These are phyloP conservation scores for Hyaloperonospora brassicae DNA, from an alignment of 352 stramenopile genomes.

Conservation along the genomic window DNA sequence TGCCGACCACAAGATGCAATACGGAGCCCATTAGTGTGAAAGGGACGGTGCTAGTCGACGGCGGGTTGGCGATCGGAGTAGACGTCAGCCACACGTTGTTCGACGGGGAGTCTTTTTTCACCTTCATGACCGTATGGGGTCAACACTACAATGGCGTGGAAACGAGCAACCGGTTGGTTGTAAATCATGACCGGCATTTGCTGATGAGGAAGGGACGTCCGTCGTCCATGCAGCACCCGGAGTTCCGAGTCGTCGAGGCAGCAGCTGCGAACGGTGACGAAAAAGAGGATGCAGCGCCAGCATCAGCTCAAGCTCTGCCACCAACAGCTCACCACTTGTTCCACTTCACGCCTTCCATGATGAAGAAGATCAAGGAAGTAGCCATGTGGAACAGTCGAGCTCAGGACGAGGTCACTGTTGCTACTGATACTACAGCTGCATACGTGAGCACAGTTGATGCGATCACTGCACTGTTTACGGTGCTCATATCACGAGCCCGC, in stretches of 20 bases:
- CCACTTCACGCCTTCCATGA: conserved; percentile 33
- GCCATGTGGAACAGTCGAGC: conserved; percentile 7
- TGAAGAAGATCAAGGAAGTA: conserved; percentile 35
- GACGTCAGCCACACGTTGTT: conserved; percentile 39
- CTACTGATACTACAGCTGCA: neutral
- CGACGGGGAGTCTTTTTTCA: conserved; percentile 47
- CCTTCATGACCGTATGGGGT: conserved; percentile 54
- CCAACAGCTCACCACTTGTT: conserved; percentile 38
- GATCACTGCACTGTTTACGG: conserved; percentile 32
- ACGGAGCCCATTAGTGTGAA: conserved; percentile 31
- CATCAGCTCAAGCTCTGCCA: conserved; percentile 7
- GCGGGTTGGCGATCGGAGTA: conserved; percentile 38
- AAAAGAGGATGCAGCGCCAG: neutral
- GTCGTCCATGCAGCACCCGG: conserved; percentile 29
- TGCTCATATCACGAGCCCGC: conserved; percentile 42
- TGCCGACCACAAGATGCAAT: conserved; percentile 15
- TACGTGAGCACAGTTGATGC: conserved; percentile 52
- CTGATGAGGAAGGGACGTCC: conserved; percentile 14
- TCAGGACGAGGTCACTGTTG: neutral
- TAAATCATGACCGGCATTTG: conserved; percentile 40
- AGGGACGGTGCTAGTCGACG: conserved; percentile 36
- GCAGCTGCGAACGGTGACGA: neutral
- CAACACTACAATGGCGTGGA: conserved; percentile 37
- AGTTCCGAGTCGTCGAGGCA: conserved; percentile 28
- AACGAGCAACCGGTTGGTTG: conserved; percentile 16